phyloP scores from a whole-genome alignment of 371 early-diverging fungal species.

The Haplosporangium sp. region DNA sequence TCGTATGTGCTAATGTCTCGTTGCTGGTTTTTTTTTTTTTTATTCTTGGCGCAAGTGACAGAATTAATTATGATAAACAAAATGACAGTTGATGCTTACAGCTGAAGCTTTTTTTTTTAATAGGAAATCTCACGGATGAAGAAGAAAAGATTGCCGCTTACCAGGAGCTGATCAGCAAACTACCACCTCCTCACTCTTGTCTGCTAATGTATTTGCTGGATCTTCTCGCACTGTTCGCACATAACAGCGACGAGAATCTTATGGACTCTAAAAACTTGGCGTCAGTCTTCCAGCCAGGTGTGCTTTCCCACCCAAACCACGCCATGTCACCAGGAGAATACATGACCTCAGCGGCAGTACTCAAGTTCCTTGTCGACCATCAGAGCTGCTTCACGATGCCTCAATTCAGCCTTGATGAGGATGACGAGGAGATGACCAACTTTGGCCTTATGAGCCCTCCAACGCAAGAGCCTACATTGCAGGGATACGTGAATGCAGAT shows the following conservation, averaged over 20 bases:
- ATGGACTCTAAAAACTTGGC: constrained; percentile 70
- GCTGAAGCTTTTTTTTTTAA: constrained; percentile 9
- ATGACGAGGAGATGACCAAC: constrained; percentile 41
- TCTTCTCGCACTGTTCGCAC: constrained; percentile 64
- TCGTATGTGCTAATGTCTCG: constrained; percentile 50
- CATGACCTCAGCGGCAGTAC: constrained; percentile 65
- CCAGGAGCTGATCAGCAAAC: constrained; percentile 61
- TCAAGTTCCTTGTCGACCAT: constrained; percentile 67
- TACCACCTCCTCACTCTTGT: constrained; percentile 67
- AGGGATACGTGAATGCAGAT: constrained; percentile 34
- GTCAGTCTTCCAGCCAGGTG: constrained; percentile 72
- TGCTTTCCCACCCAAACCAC: constrained; percentile 68
- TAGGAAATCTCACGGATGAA: constrained; percentile 53
- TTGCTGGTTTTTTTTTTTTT: background rate
- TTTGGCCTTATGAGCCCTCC: constrained; percentile 25
- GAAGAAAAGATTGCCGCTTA: constrained; percentile 62
- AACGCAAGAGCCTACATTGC: no score
- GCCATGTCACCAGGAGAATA: constrained; percentile 67
- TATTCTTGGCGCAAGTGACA: constrained; percentile 5
- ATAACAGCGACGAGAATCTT: constrained; percentile 60
- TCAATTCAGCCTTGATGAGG: constrained; percentile 52
- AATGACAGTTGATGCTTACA: no score
- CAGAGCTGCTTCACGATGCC: constrained; percentile 58
- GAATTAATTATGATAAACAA: no score
- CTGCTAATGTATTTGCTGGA: constrained; percentile 71